Percentiles rank a stretch among this genome's conserved stretches.
Conservation (phyloP, 768 basidiomycete genomes). For the Pilatotrama ljubarskyi region DNA sequence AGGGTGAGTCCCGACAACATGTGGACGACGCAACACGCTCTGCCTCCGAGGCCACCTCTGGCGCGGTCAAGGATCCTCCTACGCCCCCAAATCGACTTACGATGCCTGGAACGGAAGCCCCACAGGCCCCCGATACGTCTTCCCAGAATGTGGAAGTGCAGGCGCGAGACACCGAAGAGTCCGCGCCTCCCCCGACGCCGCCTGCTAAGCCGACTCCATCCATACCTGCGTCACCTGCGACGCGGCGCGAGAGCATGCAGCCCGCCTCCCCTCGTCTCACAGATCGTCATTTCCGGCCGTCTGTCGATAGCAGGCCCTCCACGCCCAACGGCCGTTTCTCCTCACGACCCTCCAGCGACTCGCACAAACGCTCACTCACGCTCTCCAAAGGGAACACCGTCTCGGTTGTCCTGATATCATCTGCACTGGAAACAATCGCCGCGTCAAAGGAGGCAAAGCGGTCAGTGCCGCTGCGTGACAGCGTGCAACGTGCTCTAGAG, state of each 20-base stretch:
- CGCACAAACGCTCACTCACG: conserved; percentile 38
- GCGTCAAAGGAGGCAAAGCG: conserved; percentile 88
- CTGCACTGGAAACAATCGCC: conserved; percentile 84
- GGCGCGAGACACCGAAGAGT: neutral
- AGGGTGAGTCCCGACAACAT: neutral
- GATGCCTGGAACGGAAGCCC: neutral
- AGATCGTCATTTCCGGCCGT: conserved; percentile 15
- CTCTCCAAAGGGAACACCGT: conserved; percentile 66
- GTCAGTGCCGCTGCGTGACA: conserved; percentile 78
- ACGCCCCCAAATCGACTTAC: neutral
- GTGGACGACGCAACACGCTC: neutral
- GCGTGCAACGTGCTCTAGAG: conserved; percentile 78
- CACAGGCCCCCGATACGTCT: neutral
- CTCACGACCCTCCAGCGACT: conserved; percentile 25
- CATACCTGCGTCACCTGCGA: conserved; percentile 18
- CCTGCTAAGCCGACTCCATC: conserved; percentile 25
- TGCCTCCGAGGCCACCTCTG: neutral
- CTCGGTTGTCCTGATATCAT: conserved; percentile 77
- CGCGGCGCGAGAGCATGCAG: conserved; percentile 26
- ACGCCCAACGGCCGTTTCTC: conserved; percentile 25
- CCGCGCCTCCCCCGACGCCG: conserved; percentile 25
- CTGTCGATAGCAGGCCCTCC: conserved; percentile 15
- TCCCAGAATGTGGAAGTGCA: neutral
- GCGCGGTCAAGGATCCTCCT: neutral
- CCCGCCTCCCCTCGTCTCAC: conserved; percentile 15